Conservation (phyloP, 2,329 filamentous ascomycete genomes). For the Phoma sp. region DNA sequence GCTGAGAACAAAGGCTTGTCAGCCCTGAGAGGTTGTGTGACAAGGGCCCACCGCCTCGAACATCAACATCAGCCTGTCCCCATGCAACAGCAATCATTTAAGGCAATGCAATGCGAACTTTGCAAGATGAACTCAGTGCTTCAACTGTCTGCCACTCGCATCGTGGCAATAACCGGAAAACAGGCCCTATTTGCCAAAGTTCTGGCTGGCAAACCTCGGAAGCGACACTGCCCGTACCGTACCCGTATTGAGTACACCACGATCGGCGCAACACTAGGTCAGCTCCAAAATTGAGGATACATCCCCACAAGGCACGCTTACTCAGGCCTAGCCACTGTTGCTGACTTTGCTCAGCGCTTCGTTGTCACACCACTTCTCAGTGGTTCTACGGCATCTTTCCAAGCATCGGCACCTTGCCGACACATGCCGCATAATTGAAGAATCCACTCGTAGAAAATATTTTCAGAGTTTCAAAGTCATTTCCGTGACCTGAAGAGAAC, state of each 20-base stretch:
- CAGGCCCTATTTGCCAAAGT: slow-evolving; percentile 7
- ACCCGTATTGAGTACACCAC: slow-evolving; percentile 1
- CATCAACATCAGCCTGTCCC: slow-evolving; percentile 4
- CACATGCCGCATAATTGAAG: background rate
- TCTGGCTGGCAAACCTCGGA: background rate
- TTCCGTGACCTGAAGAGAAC: background rate
- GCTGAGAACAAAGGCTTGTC: slow-evolving; percentile 4
- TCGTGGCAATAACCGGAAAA: background rate
- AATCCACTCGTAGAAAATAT: background rate
- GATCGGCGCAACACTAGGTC: slow-evolving; percentile 10
- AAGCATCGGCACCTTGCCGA: slow-evolving; percentile 18
- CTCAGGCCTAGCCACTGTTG: slow-evolving; percentile 13
- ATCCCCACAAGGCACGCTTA: slow-evolving; percentile 14
- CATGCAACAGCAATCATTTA: background rate
- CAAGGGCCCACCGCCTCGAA: slow-evolving; percentile 4
- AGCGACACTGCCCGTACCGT: slow-evolving; percentile 2
- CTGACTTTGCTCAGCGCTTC: slow-evolving; percentile 10
- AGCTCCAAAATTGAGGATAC: slow-evolving; percentile 12
- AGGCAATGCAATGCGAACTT: background rate
- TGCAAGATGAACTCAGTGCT: background rate
- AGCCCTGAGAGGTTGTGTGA: slow-evolving; percentile 7
- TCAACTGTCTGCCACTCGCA: background rate
- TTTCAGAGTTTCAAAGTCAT: background rate
- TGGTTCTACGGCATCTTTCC: slow-evolving; percentile 12
- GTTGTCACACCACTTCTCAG: slow-evolving; percentile 15